Evolutionary conservation across 2,329 filamentous ascomycete genomes (phyloP).

Genomic region (Fusarium goolgardi): DNA sequence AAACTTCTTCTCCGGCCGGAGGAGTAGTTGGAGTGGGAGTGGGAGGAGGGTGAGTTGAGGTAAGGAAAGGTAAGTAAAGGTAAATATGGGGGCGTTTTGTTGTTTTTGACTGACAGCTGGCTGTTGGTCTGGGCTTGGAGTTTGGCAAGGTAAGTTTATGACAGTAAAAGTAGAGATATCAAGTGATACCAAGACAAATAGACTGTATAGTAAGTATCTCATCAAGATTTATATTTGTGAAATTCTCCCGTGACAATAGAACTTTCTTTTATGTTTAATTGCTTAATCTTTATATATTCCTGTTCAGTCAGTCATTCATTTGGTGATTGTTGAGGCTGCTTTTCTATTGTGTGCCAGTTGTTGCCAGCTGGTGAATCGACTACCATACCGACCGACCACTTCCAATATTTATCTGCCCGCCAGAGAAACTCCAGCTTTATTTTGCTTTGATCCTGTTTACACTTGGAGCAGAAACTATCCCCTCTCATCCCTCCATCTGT

Average conservation of each 20-base stretch:
- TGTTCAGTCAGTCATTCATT: neutral
- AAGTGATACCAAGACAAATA: neutral
- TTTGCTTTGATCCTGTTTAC: neutral
- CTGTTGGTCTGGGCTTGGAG: neutral
- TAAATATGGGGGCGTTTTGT: neutral
- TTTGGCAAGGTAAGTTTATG: neutral
- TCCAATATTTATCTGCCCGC: neutral
- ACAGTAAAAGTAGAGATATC: neutral
- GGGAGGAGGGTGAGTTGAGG: too few species aligned
- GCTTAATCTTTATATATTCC: neutral
- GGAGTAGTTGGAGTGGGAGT: neutral
- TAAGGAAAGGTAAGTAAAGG: too few species aligned
- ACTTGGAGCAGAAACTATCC: neutral
- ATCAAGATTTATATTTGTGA: too few species aligned
- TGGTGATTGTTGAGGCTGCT: neutral
- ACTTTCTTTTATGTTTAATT: neutral
- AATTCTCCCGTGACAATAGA: neutral
- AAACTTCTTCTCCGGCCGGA: conserved; percentile 7
- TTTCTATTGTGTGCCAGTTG: neutral
- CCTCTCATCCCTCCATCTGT: neutral
- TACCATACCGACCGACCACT: neutral
- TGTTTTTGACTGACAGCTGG: neutral
- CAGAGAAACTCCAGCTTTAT: neutral
- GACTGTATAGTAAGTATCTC: neutral
- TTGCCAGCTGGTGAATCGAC: neutral